These are phyloP conservation scores for Botrytis paeoniae DNA, from an alignment of 2,329 filamentous ascomycete genomes.

Conservation along the genomic window DNA sequence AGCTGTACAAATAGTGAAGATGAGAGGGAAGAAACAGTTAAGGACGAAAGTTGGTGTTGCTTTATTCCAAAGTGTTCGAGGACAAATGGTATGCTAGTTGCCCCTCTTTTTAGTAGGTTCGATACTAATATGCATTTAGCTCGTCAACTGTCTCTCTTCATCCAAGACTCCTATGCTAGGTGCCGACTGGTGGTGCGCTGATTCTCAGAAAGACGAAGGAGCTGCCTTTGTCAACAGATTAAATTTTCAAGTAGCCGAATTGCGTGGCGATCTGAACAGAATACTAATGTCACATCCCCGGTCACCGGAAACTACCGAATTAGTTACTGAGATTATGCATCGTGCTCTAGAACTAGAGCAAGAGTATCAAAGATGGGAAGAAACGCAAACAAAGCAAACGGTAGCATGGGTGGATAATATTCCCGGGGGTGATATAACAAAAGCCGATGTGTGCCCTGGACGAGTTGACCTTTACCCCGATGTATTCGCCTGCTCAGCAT, in stretches of 20 bases:
- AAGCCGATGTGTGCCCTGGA: conserved; percentile 58
- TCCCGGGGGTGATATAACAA: conserved; percentile 49
- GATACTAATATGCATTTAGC: conserved; percentile 39
- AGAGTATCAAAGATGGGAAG: conserved; percentile 52
- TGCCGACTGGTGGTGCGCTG: conserved; percentile 57
- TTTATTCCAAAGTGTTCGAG: conserved; percentile 58
- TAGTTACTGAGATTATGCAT: conserved; percentile 51
- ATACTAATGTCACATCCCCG: conserved; percentile 48
- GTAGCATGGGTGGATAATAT: conserved; percentile 57
- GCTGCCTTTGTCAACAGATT: conserved; percentile 46
- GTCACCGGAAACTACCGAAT: conserved; percentile 49
- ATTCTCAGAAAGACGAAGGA: conserved; percentile 49
- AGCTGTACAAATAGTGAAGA: conserved; percentile 58
- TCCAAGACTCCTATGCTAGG: conserved; percentile 53
- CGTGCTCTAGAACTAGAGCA: conserved; percentile 52
- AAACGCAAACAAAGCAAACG: conserved; percentile 47
- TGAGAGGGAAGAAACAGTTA: conserved; percentile 54
- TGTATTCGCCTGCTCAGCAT: conserved; percentile 56
- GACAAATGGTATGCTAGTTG: conserved; percentile 52
- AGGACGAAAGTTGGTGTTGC: conserved; percentile 51
- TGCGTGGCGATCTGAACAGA: conserved; percentile 53
- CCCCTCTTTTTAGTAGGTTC: not conserved
- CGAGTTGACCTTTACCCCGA: conserved; percentile 58
- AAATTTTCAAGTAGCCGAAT: conserved; percentile 52
- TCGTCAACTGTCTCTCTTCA: conserved; percentile 55